A percentile compares a stretch with the other conserved stretches of the same genome.
These are phyloP conservation scores for Neurospora pannonica DNA, from an alignment of 495 filamentous ascomycete genomes.

Conservation along the genomic window DNA sequence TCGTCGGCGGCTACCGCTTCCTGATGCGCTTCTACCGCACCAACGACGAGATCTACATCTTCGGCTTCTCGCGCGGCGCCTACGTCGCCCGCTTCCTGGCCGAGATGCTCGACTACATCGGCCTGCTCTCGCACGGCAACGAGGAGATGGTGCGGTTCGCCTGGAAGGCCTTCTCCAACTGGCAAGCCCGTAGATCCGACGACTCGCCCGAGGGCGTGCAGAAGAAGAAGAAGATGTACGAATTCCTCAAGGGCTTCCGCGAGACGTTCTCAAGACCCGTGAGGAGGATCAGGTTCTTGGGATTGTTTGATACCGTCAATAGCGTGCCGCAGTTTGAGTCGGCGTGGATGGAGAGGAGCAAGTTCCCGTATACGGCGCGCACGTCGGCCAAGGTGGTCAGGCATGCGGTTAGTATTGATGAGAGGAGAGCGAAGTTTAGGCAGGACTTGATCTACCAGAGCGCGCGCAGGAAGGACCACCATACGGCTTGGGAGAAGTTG, in stretches of 20 bases:
- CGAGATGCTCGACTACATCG: slow-evolving; percentile 80
- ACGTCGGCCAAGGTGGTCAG: slow-evolving; percentile 60
- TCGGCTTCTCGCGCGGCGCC: slow-evolving; percentile 79
- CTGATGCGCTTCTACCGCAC: slow-evolving; percentile 77
- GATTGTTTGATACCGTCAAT: slow-evolving; percentile 72
- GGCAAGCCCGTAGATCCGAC: slow-evolving; percentile 60
- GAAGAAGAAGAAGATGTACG: slow-evolving; percentile 52
- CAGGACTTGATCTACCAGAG: slow-evolving; percentile 64
- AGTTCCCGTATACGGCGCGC: slow-evolving; percentile 73
- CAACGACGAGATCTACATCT: slow-evolving; percentile 74
- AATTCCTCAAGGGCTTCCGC: slow-evolving; percentile 73
- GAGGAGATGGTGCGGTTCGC: slow-evolving; percentile 79
- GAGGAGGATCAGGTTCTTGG: slow-evolving; percentile 58
- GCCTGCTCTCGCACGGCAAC: slow-evolving; percentile 72
- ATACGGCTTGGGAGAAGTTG: slow-evolving; percentile 27
- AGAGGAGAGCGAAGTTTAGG: slow-evolving; percentile 59
- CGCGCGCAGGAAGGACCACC: slow-evolving; percentile 25
- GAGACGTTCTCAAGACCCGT: slow-evolving; percentile 78
- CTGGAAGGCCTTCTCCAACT: slow-evolving; percentile 81
- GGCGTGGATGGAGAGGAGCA: slow-evolving; percentile 76
- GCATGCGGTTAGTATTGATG: slow-evolving; percentile 72
- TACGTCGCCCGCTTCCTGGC: slow-evolving; percentile 81
- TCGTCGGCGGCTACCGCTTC: slow-evolving; percentile 79
- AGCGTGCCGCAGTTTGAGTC: slow-evolving; percentile 74
- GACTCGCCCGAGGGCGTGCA: slow-evolving; percentile 48